A percentile compares a stretch with the other conserved stretches of the same genome.
Evolutionary conservation across 225 moss, liverwort and hornwort species (phyloP).

Genomic region (Climacium dendroides): DNA sequence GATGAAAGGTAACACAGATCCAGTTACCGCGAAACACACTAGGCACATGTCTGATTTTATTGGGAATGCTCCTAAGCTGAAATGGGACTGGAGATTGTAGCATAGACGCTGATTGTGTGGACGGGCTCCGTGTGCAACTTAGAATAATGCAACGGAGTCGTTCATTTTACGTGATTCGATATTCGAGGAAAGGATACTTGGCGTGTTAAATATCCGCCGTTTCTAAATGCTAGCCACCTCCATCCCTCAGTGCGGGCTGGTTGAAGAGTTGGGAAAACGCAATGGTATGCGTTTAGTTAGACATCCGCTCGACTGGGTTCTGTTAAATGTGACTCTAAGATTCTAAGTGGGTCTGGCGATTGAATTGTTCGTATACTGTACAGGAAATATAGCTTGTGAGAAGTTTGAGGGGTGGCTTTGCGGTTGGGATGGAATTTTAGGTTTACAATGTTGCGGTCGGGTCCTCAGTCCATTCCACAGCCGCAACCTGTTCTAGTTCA

Average conservation of each 20-base stretch:
- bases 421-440: background rate
- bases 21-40: background rate
- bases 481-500: background rate
- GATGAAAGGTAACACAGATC: conserved; percentile 21
- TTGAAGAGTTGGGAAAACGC: background rate
- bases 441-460: background rate
- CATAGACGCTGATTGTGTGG: background rate
- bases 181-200: background rate
- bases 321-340: background rate
- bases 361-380: background rate
- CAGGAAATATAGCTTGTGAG: background rate
- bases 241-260: background rate
- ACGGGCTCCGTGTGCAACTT: background rate
- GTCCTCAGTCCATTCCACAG: background rate
- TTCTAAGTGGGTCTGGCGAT: background rate
- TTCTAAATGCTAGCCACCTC: background rate
- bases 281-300: background rate
- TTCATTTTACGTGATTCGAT: background rate
- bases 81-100: background rate
- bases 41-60: background rate
- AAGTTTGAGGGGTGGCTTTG: background rate
- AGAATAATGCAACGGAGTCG: background rate
- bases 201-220: background rate
- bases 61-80: background rate
- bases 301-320: background rate